Base-by-base conservation (phyloP, 1,284 basidiomycete genomes). In the Trichosporon ovoides region DNA sequence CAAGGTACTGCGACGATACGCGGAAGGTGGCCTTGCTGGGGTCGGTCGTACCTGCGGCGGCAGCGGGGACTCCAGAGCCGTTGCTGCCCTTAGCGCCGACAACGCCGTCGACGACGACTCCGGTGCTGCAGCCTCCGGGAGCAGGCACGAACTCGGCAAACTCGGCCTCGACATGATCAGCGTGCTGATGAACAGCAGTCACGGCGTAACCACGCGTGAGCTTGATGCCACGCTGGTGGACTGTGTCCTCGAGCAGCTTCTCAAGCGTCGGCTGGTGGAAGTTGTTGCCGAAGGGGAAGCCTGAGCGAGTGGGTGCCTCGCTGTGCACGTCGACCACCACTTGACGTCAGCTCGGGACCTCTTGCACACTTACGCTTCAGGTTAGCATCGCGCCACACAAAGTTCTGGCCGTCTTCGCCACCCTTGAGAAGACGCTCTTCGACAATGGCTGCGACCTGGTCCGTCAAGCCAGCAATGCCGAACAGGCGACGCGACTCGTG, bases 211-310 rank as follows among this genome's bases (percentile, higher is more conserved):
- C 59, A 6, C 59, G 52, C 9, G 57, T 37, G 7, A 57, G 36
- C 1, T 52, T 52, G 19, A 60, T 52, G 1, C 35, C n/a, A 10
- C 56, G 38, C 19, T 54, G n/a, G 4, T 55, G 38, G 3, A 57
- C 59, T 7, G 52, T 37, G 34, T 38, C 20, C 48, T 60, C 55
- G 5, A 60, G 49, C 12, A 60, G 33, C 0, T 48, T 24, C 50
- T 66, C 65, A 0, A 66, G 18, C 36, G 60, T 46, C 1, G 65
- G 65, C 48, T 66, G 65, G 48, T 46, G 56, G 51, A 66, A 64
- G 13, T 40, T 34, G 50, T 40, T 58, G 2, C 52, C 55, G 14
- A 58, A 51, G n/a, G 60, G 62, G 40, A 54, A 61, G 36, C 62
- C 65, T 3, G 65, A 64, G 11, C 58, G 38, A 7, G 58, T 60